phyloP scores from a whole-genome alignment of 768 basidiomycete species.

The Coprinopsis marcescibilis region DNA sequence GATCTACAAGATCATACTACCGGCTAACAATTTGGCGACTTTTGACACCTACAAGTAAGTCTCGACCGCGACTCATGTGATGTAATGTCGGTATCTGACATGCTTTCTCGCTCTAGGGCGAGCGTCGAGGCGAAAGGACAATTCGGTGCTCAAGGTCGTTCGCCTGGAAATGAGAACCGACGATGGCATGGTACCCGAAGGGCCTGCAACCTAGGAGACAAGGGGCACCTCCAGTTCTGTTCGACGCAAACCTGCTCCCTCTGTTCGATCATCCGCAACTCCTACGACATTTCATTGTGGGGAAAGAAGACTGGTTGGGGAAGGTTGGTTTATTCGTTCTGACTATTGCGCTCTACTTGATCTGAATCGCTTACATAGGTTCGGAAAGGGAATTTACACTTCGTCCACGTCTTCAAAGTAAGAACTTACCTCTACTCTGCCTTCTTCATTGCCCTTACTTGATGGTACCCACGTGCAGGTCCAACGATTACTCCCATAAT shows the following conservation, averaged over 20 bases:
- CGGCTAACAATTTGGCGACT: conserved; percentile 41
- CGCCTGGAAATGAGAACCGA: conserved; percentile 65
- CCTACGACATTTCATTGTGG: conserved; percentile 56
- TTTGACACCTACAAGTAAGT: conserved; percentile 60
- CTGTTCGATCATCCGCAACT: conserved; percentile 58
- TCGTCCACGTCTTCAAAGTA: conserved; percentile 76
- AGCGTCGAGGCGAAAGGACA: conserved; percentile 56
- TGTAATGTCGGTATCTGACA: neutral
- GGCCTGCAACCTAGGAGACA: conserved; percentile 59
- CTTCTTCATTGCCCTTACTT: conserved; percentile 2
- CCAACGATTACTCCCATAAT: conserved; percentile 66
- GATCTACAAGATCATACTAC: conserved; percentile 59
- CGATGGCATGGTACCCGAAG: conserved; percentile 72
- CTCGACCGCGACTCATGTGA: neutral
- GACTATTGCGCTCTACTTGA: neutral
- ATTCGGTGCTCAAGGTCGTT: conserved; percentile 46
- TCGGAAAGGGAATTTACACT: conserved; percentile 68
- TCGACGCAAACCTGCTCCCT: conserved; percentile 52
- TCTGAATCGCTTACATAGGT: conserved; percentile 33
- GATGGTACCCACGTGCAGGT: conserved; percentile 30
- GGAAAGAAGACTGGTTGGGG: conserved; percentile 74
- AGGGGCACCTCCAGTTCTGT: conserved; percentile 51
- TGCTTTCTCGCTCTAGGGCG: conserved; percentile 11
- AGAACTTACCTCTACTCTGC: conserved; percentile 12
- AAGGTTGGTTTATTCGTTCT: conserved; percentile 30